A percentile compares a stretch with the other conserved stretches of the same genome.
Conservation (phyloP, 2,329 filamentous ascomycete species). For the Beauveria sp. region DNA sequence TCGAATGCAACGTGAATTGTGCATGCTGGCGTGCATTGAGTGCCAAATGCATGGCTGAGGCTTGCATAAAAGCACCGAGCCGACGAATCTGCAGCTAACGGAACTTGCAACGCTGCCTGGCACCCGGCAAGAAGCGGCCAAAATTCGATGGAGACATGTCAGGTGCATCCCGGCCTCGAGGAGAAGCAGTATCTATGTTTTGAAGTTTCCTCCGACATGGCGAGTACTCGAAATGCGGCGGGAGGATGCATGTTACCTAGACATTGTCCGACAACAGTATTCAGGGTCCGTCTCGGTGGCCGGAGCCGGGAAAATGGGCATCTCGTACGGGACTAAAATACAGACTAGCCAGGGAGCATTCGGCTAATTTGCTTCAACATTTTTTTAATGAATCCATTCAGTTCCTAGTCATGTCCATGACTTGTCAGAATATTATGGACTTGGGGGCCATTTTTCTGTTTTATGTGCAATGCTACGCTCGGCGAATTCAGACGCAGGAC, state of each 20-base stretch:
- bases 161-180: background rate
- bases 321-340: background rate
- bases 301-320: conserved; percentile 1
- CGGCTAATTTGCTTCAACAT: background rate
- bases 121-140: background rate
- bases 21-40: background rate
- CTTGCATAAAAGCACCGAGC: background rate
- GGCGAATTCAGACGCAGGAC: too few species aligned
- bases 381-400: background rate
- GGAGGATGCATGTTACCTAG: too few species aligned
- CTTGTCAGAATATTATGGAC: background rate
- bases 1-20: background rate
- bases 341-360: background rate
- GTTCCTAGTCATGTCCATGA: background rate
- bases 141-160: conserved; percentile 3
- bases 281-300: background rate
- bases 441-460: background rate
- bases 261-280: background rate
- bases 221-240: too few species aligned
- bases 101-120: background rate
- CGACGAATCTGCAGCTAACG: background rate
- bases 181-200: background rate
- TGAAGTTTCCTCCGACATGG: too few species aligned
- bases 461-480: background rate
- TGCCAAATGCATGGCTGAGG: background rate